Evolutionary conservation across 2,329 filamentous ascomycete species (phyloP).

Genomic region (Colletotrichum acutatum): DNA sequence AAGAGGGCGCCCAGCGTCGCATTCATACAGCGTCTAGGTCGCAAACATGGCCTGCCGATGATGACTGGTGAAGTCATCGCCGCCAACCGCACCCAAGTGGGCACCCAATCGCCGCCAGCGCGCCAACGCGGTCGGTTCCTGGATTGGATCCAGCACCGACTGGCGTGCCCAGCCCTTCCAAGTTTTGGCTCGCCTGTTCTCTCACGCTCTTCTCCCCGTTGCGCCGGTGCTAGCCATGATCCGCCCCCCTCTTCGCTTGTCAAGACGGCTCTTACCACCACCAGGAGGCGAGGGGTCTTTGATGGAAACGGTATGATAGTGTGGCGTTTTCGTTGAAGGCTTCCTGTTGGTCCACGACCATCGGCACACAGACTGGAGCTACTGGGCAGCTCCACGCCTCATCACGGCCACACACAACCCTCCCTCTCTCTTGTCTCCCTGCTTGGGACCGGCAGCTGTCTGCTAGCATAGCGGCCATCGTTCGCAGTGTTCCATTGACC

Average conservation of each 20-base stretch:
- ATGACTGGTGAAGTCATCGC: constrained; percentile 37
- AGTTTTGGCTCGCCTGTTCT: constrained; percentile 17
- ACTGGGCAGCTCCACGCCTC: background rate
- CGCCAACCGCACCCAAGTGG: constrained; percentile 1
- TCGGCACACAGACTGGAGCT: background rate
- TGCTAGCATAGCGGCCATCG: background rate
- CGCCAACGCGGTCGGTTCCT: constrained; percentile 19
- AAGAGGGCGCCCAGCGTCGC: background rate
- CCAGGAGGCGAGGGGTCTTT: too few species aligned
- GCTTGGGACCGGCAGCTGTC: background rate
- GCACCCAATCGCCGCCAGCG: constrained; percentile 27
- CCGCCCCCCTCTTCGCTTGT: constrained; percentile 5
- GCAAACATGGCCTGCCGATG: constrained; percentile 27
- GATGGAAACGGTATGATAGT: constrained; percentile 16
- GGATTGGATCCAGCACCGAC: constrained; percentile 29
- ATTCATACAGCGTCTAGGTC: constrained; percentile 4
- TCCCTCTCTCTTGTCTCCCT: background rate
- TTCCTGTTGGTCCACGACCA: constrained; percentile 26
- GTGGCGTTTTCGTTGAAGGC: constrained; percentile 17
- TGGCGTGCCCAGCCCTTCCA: constrained; percentile 24
- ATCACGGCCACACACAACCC: background rate
- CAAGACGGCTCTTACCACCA: background rate
- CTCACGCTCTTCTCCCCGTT: background rate
- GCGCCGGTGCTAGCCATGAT: background rate
- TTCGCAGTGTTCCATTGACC: background rate